Conservation (phyloP, 2,329 filamentous ascomycete species). For the Fusarium nematophilum region DNA sequence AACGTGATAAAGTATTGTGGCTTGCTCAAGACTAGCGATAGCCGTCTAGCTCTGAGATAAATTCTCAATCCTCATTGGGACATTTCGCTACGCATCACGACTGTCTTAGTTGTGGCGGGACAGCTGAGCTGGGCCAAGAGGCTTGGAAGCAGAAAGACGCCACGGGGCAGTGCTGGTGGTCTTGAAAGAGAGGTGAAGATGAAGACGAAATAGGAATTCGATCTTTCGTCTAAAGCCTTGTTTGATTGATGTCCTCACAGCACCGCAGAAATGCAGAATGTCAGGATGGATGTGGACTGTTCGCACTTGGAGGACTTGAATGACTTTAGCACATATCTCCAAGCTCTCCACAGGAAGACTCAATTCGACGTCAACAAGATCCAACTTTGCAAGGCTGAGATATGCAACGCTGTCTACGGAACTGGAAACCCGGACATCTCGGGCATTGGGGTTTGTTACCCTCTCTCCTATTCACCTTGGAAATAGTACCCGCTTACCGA, state of each 20-base stretch:
- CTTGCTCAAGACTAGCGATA: too few relatives aligned
- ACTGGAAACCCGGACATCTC: conserved; percentile 38
- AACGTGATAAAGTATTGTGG: too few relatives aligned
- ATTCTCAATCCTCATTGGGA: neutral
- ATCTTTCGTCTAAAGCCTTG: too few relatives aligned
- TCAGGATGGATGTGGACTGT: neutral
- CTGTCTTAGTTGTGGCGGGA: neutral
- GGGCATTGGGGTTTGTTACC: conserved; percentile 34
- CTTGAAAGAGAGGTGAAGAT: too few relatives aligned
- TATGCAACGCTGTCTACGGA: conserved; percentile 33
- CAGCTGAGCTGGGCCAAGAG: too few relatives aligned
- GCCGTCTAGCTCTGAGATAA: too few relatives aligned
- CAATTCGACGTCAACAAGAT: conserved; percentile 5
- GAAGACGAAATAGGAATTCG: too few relatives aligned
- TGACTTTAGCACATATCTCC: conserved; percentile 22
- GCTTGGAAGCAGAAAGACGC: too few relatives aligned
- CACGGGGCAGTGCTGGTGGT: neutral
- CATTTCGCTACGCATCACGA: neutral
- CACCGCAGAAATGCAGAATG: neutral
- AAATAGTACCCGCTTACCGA: conserved; percentile 6
- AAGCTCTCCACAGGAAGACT: conserved; percentile 5
- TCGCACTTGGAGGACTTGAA: conserved; percentile 6
- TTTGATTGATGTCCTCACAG: neutral
- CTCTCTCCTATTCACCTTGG: neutral
- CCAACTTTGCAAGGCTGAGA: conserved; percentile 15